Conservation (phyloP, 176 grass and related monocot species). For the Cocos nucifera region DNA sequence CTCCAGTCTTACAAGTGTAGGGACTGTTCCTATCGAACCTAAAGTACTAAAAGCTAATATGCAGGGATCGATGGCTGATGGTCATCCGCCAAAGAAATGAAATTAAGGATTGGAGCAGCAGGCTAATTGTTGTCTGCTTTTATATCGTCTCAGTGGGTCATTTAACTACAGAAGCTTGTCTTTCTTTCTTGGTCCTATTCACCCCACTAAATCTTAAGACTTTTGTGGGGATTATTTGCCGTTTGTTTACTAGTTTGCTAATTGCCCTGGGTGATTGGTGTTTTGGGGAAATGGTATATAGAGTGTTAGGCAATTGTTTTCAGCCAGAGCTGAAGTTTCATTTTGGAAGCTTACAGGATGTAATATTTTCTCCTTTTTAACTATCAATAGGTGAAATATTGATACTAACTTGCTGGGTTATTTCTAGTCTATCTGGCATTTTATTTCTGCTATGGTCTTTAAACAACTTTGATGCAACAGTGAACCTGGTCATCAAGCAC, state of each 20-base stretch:
- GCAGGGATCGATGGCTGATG: constrained; percentile 11
- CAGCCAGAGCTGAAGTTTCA: constrained; percentile 13
- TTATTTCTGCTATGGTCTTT: too few relatives aligned
- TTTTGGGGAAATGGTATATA: not conserved
- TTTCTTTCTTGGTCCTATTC: constrained; percentile 6
- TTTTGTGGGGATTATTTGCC: constrained; percentile 10
- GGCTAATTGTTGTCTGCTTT: not conserved
- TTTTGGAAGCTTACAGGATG: constrained; percentile 19
- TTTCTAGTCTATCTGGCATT: too few relatives aligned
- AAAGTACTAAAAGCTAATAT: constrained; percentile 5
- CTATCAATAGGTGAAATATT: not conserved
- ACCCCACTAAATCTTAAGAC: not conserved
- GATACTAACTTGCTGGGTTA: too few relatives aligned
- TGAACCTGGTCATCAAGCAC: too few relatives aligned
- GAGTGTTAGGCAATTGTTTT: constrained; percentile 6
- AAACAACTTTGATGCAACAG: too few relatives aligned
- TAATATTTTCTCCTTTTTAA: not conserved
- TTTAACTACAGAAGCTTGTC: not conserved
- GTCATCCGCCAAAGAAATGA: constrained; percentile 2
- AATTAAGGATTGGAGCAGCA: not conserved
- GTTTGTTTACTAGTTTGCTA: not conserved
- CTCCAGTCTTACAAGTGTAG: constrained; percentile 30
- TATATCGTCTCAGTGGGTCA: not conserved
- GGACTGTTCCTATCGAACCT: constrained; percentile 7
- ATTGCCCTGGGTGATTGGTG: constrained; percentile 5